Conservation (phyloP, 805 yeast genomes). For the Kodamaea neixiangensis region DNA sequence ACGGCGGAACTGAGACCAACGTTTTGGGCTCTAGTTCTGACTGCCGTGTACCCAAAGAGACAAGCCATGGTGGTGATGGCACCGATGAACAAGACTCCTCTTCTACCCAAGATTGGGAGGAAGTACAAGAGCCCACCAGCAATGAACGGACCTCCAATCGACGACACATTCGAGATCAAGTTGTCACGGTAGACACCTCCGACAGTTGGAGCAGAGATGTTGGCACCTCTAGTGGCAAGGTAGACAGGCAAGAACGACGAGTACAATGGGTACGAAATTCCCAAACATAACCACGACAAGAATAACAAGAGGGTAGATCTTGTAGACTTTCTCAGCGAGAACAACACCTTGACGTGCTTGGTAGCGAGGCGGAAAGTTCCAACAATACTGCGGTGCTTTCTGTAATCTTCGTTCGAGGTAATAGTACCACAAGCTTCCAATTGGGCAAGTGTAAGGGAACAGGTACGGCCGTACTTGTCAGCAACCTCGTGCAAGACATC, state of each 20-base stretch:
- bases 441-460: slow-evolving; percentile 26
- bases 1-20: slow-evolving; percentile 21
- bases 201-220: slow-evolving; percentile 40
- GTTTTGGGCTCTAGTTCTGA: slow-evolving; percentile 19
- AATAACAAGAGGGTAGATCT: slow-evolving; percentile 14
- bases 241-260: slow-evolving; percentile 53
- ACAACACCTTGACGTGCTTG: slow-evolving; percentile 15
- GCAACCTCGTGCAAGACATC: slow-evolving; percentile 47
- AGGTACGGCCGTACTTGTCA: slow-evolving; percentile 18
- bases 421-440: slow-evolving; percentile 22
- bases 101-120: slow-evolving; percentile 19
- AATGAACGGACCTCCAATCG: slow-evolving; percentile 54
- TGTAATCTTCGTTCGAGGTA: slow-evolving; percentile 21
- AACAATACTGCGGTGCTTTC: slow-evolving; percentile 11
- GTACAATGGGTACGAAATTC: slow-evolving; percentile 57
- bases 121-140: slow-evolving; percentile 41
- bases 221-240: slow-evolving; percentile 44
- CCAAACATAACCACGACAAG: slow-evolving; percentile 39
- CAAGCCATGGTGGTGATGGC: slow-evolving; percentile 23
- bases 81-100: slow-evolving; percentile 22
- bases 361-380: slow-evolving; percentile 8
- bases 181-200: slow-evolving; percentile 50
- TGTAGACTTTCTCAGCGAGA: slow-evolving; percentile 11
- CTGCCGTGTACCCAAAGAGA: slow-evolving; percentile 23
- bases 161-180: slow-evolving; percentile 47